These are phyloP conservation scores for Geotrichum cucujoidarum DNA, from an alignment of 1,139 yeast species.

Conservation along the genomic window DNA sequence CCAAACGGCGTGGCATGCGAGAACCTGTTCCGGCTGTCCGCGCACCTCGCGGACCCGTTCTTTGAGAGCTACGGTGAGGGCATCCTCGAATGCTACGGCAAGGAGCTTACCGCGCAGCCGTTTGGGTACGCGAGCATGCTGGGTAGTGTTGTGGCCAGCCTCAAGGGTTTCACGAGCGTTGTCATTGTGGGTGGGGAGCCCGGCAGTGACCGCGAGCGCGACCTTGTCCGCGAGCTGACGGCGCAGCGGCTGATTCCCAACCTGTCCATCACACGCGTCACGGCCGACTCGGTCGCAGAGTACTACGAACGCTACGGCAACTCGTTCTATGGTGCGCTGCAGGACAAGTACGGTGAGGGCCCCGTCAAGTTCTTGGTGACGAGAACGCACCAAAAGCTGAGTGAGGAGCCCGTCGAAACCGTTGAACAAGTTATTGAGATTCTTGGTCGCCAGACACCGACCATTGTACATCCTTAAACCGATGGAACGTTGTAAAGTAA, in stretches of 20 bases:
- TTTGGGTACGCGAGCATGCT: conserved; percentile 33
- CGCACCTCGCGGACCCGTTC: conserved; percentile 26
- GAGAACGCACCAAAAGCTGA: conserved; percentile 23
- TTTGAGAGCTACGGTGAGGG: conserved; percentile 28
- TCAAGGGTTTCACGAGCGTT: conserved; percentile 24
- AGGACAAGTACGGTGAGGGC: conserved; percentile 24
- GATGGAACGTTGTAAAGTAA: too few species aligned
- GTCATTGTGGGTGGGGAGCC: conserved; percentile 25
- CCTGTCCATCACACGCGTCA: conserved; percentile 11
- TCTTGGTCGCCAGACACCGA: not conserved
- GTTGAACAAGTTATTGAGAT: not conserved
- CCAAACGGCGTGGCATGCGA: conserved; percentile 37
- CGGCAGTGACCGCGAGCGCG: not conserved
- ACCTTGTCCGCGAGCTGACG: conserved; percentile 1
- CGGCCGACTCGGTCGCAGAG: conserved; percentile 10
- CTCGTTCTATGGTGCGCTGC: conserved; percentile 25
- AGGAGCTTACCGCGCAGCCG: conserved; percentile 35
- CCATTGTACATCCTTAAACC: conserved; percentile 1
- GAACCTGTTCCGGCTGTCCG: conserved; percentile 33
- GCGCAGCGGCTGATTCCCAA: conserved; percentile 2
- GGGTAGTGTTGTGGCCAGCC: conserved; percentile 25
- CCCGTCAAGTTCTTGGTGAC: conserved; percentile 24
- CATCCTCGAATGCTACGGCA: conserved; percentile 31
- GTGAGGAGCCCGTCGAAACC: conserved; percentile 3
- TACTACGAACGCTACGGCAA: conserved; percentile 18